Base-by-base conservation (phyloP, 2,329 filamentous ascomycete genomes). In the Botrytis tulipae region DNA sequence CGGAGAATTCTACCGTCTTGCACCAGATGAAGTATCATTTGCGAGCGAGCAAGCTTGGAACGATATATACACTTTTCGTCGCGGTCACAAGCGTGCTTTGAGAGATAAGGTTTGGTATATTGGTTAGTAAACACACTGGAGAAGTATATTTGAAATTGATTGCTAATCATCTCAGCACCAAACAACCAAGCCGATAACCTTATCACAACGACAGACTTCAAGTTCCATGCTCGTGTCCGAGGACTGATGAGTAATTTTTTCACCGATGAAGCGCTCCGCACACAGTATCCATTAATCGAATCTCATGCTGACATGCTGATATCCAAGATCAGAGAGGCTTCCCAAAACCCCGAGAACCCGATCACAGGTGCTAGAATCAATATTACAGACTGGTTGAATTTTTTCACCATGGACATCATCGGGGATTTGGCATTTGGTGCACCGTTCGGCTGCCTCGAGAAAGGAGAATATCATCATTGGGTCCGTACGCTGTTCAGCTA, bases 351-450 rank as follows among this genome's bases (percentile, higher is more conserved):
- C 18, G 74, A 72, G 35, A 65, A 68, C 25, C 42, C 25, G 16
- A 61, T 32, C 1, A 35, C 67, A 29, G 67, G 57, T 22, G 61
- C 73, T n/a, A 3, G n/a, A 14, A 61, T 75, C n/a, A 73, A 76
- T 46, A 78, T 82, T 75, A 77, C 73, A 18, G 74, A 79, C 62
- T 82, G 80, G 81, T 80, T 76, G 72, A 81, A 82, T 67, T 82
- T 79, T 74, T 71, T 79, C 7, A 79, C 82, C 4, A 82, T 84
- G 74, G 82, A 83, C 73, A 77, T 83, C 32, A 80, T 83, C 54
- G 83, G 83, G 37, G 83, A 85, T 72, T 79, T 85, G 51, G 81
- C 83, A 0, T 48, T 85, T 74, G 83, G 83, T 4, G 81, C 84
- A 71, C 80, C 82, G 1, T 84, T 83, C 74, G 77, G 78, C 14